These are phyloP conservation scores for Pinus tabuliformis DNA, from an alignment of 75 land plant genomes.

Conservation along the genomic window DNA sequence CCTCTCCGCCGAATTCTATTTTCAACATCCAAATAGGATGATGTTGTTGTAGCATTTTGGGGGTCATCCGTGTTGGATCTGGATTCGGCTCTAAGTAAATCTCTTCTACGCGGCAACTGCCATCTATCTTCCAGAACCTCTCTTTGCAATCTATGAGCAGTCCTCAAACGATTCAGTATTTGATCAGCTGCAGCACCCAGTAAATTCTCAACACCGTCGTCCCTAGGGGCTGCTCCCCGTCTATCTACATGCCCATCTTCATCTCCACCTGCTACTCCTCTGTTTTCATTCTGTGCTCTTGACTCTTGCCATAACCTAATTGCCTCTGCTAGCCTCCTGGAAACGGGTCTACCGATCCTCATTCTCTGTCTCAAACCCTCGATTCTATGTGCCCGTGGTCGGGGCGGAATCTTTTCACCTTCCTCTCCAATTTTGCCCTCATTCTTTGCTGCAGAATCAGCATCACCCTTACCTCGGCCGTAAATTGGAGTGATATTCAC, in stretches of 20 bases:
- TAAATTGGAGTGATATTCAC: slow-evolving; percentile 52
- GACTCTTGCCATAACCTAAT: neutral
- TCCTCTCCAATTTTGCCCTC: slow-evolving; percentile 12
- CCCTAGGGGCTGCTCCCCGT: neutral
- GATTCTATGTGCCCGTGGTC: slow-evolving; percentile 43
- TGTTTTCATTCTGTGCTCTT: neutral
- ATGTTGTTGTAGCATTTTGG: neutral
- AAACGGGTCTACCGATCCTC: neutral
- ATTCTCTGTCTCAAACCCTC: slow-evolving; percentile 44
- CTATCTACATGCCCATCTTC: too few species aligned
- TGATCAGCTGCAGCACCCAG: slow-evolving; percentile 7
- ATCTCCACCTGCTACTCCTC: neutral
- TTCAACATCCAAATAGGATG: too few species aligned
- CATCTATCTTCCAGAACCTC: slow-evolving; percentile 4
- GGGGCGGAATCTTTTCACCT: slow-evolving; percentile 31
- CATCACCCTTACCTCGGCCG: slow-evolving; percentile 31
- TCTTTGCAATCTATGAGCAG: neutral
- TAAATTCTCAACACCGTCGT: slow-evolving; percentile 2
- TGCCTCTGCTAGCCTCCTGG: slow-evolving; percentile 2
- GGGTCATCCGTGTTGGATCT: neutral
- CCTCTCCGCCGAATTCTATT: neutral
- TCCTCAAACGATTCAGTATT: neutral
- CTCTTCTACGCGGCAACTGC: slow-evolving; percentile 2
- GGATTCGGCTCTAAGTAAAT: neutral
- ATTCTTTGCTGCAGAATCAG: slow-evolving; percentile 17